These are phyloP conservation scores for Babesia caballi DNA, from an alignment of 169 alveolate genomes.

Conservation along the genomic window DNA sequence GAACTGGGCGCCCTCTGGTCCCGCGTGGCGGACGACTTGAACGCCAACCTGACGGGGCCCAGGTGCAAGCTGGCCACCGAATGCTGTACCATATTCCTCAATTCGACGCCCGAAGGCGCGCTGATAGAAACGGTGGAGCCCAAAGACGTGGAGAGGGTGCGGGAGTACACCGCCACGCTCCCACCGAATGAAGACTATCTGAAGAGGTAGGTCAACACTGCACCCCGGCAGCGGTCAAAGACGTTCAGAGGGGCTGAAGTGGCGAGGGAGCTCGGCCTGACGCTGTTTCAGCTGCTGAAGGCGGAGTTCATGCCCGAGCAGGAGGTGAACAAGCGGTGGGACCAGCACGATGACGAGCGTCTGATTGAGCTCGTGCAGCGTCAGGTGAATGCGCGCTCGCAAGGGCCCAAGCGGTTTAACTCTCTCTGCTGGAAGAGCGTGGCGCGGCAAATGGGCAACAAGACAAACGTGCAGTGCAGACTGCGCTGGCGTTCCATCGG, in stretches of 20 bases:
- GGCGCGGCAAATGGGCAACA: conserved; percentile 40
- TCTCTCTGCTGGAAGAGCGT: conserved; percentile 39
- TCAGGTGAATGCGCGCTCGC: neutral
- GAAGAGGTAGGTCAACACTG: neutral
- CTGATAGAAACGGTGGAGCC: conserved; percentile 1
- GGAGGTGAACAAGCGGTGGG: conserved; percentile 28
- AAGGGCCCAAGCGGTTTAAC: neutral
- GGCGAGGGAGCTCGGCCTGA: conserved; percentile 39
- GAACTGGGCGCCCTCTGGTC: conserved; percentile 49
- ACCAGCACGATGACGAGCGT: conserved; percentile 25
- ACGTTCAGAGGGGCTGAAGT: conserved; percentile 14
- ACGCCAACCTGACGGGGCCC: conserved; percentile 6
- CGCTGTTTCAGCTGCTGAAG: conserved; percentile 50
- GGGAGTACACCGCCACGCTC: neutral
- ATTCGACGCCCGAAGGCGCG: conserved; percentile 42
- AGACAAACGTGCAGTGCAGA: conserved; percentile 62
- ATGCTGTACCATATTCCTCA: conserved; percentile 53
- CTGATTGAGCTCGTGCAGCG: conserved; percentile 24
- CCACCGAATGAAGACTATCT: neutral
- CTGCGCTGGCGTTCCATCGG: conserved; percentile 48
- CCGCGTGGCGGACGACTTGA: conserved; percentile 26
- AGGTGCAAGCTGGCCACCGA: conserved; percentile 48
- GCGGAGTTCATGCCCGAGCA: conserved; percentile 9
- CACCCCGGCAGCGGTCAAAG: neutral
- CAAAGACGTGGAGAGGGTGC: neutral